A percentile compares a stretch with the other conserved stretches of the same genome.
These are phyloP conservation scores for Torulaspora gathmanii DNA, from an alignment of 805 yeast genomes.

Conservation along the genomic window DNA sequence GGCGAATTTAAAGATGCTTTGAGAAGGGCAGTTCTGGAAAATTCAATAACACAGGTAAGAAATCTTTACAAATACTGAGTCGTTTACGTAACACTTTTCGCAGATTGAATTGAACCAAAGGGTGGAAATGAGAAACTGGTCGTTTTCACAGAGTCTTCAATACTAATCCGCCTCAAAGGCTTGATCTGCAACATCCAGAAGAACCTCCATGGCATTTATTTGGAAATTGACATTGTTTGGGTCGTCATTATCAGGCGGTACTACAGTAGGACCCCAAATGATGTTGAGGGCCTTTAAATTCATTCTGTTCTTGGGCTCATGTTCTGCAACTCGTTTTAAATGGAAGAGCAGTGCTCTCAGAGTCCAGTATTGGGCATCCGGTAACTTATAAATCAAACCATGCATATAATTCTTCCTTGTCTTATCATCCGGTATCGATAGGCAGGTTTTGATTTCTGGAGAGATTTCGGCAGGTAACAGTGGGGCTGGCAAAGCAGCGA, in stretches of 20 bases:
- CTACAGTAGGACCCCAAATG: slow-evolving; percentile 91
- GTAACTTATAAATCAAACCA: slow-evolving; percentile 79
- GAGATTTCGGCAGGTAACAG: slow-evolving; percentile 29
- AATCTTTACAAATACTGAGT: slow-evolving; percentile 8
- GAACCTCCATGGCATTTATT: slow-evolving; percentile 75
- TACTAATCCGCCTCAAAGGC: slow-evolving; percentile 59
- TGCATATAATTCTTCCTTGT: slow-evolving; percentile 73
- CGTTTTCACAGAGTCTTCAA: too few relatives aligned
- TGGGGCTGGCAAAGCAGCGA: slow-evolving; percentile 72
- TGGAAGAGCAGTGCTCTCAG: slow-evolving; percentile 81
- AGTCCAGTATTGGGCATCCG: slow-evolving; percentile 94
- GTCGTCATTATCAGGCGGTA: slow-evolving; percentile 62
- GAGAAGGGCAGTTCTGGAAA: slow-evolving; percentile 10
- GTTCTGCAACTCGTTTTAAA: slow-evolving; percentile 63
- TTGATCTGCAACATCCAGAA: slow-evolving; percentile 76
- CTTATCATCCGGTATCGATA: slow-evolving; percentile 59
- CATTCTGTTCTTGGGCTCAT: slow-evolving; percentile 72
- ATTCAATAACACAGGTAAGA: slow-evolving; percentile 8
- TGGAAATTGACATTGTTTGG: slow-evolving; percentile 72
- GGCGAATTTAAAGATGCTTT: slow-evolving; percentile 35
- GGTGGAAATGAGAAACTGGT: neutral
- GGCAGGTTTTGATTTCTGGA: slow-evolving; percentile 44
- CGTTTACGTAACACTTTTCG: neutral
- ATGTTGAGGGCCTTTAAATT: slow-evolving; percentile 72
- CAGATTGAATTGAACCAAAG: neutral